Base-by-base conservation (phyloP, 2,329 filamentous ascomycete genomes). In the Microdochium paspali region DNA sequence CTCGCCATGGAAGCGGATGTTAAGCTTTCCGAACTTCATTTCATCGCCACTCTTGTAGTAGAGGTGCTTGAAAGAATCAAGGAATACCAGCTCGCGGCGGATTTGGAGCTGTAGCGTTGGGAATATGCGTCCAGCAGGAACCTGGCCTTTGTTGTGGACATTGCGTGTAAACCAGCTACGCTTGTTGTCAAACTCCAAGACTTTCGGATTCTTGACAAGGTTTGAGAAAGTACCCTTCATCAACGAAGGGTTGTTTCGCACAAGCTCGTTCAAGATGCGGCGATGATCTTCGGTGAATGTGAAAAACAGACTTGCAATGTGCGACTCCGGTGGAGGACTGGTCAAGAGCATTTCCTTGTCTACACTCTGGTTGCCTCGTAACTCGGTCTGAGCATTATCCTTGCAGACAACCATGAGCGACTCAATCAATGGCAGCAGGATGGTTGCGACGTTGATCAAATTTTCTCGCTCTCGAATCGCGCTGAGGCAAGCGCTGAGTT, bases 381-480 rank as follows among this genome's bases (percentile, higher is more conserved):
- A 70, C 51, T 93, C 87, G 59, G 83, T 84, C 47, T 90, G 73
- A 1, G 89, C 86, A 9, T 90, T 95, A 65, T 97, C 97, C 73
- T 97, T 98, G 77, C 94, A 98, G 24, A 98, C 90, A 46, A 98
- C 93, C 93, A 98, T 98, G 51, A 98, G 74, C 5, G 90, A 89
- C 66, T 98, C 93, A 51, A 98, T 96, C 25, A 98, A 73, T 25
- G 93, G 93, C 30, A 97, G 73, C 24, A 98, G 76, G 53, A 97
- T 97, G 1, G 91, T 97, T 25, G 93, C 94, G 48, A 98, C 90
- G 59, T 95, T 96, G 60, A 97, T 81, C 84, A 97, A 93, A 62
- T 89, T 94, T 62, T 95, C 90, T 49, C 90, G 87, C 65, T 94
- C 81, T 46, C 89, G 86, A 56, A 98, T 96, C 9, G 88, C 85